Evolutionary conservation across 257 asterid species (phyloP), one percentile per base, ranked within the genome.

Genomic region (Craterostigma plantagineum): DNA sequence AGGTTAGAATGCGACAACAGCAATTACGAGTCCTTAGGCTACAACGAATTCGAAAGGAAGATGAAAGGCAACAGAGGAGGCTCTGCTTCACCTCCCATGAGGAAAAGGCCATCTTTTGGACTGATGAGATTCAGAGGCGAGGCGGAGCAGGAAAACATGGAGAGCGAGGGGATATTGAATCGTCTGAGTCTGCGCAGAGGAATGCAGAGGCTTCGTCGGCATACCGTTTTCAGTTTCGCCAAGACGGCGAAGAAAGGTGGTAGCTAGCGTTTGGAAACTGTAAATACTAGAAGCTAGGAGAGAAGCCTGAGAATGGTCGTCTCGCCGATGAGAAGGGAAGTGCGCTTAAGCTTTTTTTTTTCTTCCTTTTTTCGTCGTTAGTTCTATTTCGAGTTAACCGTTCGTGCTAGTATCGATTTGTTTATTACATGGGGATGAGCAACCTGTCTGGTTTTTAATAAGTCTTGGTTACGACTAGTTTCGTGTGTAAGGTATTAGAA

Each of bases 171-270:
- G 45, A 56, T 62, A 38, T 46, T 71, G 48, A 49, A 66, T 39
- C 62, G 68, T 49, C 66, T 69, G 33, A 57, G 66, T 48, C 43
- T 69, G 48, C 57, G 73, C 33, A 72, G 46, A 49, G 75, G 87
- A 13, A 58, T 74, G 71, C 63, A 48, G 17, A 81, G 66, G 63
- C 74, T 81, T 14, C 50, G 76, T 56, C 48, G 62, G 43, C 84
- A 77, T 62, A 87, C 86, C 0, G 76, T 81, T 34, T 77, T 81
- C 56, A 87, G 69, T 52, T 38, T 71, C 57, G 76, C 66, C 41
- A 73, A 51, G 76, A 39, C 68, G 8, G 68, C 45, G 14, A 70
- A 70, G 62, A 75, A 68, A 59, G 64, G 52, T 11, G 53, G 61
- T 35, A 45, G 50, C 8, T 34, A 45, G 50, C 8, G 52, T 49